These are phyloP conservation scores for Phaffia tasmanica DNA, from an alignment of 768 basidiomycete species.

Conservation along the genomic window DNA sequence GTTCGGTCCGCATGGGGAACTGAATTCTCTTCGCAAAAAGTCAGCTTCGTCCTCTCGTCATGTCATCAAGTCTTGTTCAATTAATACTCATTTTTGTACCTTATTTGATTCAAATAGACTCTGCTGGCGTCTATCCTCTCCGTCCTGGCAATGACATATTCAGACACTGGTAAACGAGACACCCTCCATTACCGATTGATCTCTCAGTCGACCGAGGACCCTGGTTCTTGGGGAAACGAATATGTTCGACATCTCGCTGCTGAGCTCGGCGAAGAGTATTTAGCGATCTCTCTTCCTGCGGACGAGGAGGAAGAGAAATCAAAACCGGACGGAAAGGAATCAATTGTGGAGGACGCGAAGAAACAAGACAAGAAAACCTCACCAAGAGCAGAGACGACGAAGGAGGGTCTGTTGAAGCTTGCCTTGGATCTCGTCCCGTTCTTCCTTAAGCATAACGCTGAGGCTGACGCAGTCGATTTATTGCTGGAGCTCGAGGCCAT, in stretches of 20 bases:
- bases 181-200: conserved; percentile 87
- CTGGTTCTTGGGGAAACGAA: conserved; percentile 98
- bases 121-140: conserved; percentile 95
- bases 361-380: background rate
- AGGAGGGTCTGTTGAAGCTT: conserved; percentile 61
- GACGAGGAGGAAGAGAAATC: conserved; percentile 44
- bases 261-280: conserved; percentile 89
- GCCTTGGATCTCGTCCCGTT: conserved; percentile 79
- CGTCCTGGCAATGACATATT: conserved; percentile 98
- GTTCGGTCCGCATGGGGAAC: conserved; percentile 60
- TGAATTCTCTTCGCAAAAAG: conserved; percentile 46
- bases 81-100: conserved; percentile 85
- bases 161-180: conserved; percentile 90
- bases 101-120: conserved; percentile 69
- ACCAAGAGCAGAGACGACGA: conserved; percentile 27
- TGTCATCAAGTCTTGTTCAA: background rate
- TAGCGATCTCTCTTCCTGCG: conserved; percentile 28
- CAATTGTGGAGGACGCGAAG: background rate
- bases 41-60: conserved; percentile 27
- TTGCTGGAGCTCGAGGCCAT: conserved; percentile 88
- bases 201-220: conserved; percentile 55
- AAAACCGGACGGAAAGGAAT: conserved; percentile 26
- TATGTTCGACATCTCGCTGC: conserved; percentile 94
- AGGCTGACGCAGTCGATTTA: conserved; percentile 94
- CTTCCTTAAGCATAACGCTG: conserved; percentile 84